A percentile compares a stretch with the other conserved stretches of the same genome.
Evolutionary conservation across 2,329 filamentous ascomycete species (phyloP).

Genomic region (Apiospora sp.): DNA sequence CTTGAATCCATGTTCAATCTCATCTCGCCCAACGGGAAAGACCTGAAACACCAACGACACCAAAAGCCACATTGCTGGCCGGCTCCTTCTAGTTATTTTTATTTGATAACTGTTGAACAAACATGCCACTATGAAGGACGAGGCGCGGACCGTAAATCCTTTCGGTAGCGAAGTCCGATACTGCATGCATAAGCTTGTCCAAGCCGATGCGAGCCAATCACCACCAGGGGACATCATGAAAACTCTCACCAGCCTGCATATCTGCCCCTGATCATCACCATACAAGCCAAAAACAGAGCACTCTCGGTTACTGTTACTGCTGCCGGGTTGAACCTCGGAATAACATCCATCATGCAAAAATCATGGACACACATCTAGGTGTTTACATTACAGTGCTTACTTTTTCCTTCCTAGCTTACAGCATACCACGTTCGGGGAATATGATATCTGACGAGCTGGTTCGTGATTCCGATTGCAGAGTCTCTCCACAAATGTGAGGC

Average conservation of each 20-base stretch:
- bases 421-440: not conserved
- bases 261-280: slow-evolving; percentile 13
- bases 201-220: not conserved
- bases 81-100: not conserved
- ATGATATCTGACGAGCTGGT: slow-evolving; percentile 11
- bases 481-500: slow-evolving; percentile 13
- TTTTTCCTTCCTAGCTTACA: not conserved
- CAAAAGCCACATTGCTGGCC: slow-evolving; percentile 5
- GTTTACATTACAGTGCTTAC: not conserved
- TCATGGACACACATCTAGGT: not conserved
- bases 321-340: not conserved
- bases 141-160: not conserved
- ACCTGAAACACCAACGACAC: slow-evolving; percentile 17
- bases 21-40: not conserved
- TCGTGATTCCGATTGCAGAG: not conserved
- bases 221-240: not conserved
- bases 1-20: not conserved
- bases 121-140: not conserved
- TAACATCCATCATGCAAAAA: not conserved
- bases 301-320: not conserved
- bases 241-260: slow-evolving; percentile 1
- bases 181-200: slow-evolving; percentile 12
- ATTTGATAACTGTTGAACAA: not conserved
- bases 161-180: slow-evolving; percentile 19
- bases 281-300: not conserved